These are phyloP conservation scores for Penicillium psychrosexuale DNA, from an alignment of 2,329 filamentous ascomycete species.

Conservation along the genomic window DNA sequence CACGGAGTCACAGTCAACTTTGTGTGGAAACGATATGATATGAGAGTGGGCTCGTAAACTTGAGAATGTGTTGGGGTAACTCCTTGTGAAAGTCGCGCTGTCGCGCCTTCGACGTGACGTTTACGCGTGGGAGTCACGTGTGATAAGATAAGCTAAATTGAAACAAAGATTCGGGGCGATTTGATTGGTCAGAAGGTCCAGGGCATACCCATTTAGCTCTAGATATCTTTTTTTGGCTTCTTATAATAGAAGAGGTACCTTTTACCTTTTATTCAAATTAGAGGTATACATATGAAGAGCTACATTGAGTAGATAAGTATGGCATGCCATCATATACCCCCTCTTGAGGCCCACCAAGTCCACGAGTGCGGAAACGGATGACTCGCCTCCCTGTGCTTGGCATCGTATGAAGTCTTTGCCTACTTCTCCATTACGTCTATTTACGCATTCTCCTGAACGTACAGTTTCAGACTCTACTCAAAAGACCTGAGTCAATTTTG, in stretches of 20 bases:
- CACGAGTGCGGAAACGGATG: constrained; percentile 11
- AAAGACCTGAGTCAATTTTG: not conserved
- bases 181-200: not conserved
- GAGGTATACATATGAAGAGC: not conserved
- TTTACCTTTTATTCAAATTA: too few relatives aligned
- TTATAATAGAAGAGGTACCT: not conserved
- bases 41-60: not conserved
- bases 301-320: not conserved
- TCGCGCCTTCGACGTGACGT: constrained; percentile 28
- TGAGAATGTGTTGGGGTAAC: constrained; percentile 16
- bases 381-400: constrained; percentile 12
- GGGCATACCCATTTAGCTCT: not conserved
- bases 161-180: not conserved
- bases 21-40: not conserved
- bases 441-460: not conserved
- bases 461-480: not conserved
- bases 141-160: constrained; percentile 19
- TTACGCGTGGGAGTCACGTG: constrained; percentile 28
- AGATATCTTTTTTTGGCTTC: too few relatives aligned
- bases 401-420: constrained; percentile 1
- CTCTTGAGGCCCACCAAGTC: not conserved
- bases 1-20: not conserved
- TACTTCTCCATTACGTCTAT: not conserved
- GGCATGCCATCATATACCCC: not conserved
- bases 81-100: constrained; percentile 19